Evolutionary conservation across 345 rosid species (phyloP).

Genomic region (Populus nigra): DNA sequence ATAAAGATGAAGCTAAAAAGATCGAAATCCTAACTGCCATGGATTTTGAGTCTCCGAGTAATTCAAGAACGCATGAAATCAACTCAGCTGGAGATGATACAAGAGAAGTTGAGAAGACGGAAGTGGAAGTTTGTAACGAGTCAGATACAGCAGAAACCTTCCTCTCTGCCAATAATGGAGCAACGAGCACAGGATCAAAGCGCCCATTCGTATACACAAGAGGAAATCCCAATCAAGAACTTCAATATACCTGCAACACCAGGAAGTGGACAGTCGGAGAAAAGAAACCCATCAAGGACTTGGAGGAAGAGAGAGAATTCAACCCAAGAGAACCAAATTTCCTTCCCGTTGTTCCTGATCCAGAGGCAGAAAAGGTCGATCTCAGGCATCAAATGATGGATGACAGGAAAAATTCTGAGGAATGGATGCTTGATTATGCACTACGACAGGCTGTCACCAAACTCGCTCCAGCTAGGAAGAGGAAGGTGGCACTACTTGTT

Average conservation of each 20-base stretch:
- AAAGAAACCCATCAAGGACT: conserved; percentile 32
- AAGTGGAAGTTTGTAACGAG: conserved; percentile 22
- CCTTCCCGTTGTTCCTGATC: conserved; percentile 53
- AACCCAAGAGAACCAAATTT: conserved; percentile 83
- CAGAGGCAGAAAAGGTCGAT: conserved; percentile 41
- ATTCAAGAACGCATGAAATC: conserved; percentile 5
- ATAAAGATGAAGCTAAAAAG: conserved; percentile 20
- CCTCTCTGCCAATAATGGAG: conserved; percentile 8
- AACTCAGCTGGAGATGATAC: conserved; percentile 14
- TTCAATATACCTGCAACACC: conserved; percentile 14
- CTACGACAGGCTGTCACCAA: conserved; percentile 32
- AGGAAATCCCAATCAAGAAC: conserved; percentile 34
- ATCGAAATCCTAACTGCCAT: conserved; percentile 8
- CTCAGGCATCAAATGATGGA: conserved; percentile 31
- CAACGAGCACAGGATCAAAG: conserved; percentile 1
- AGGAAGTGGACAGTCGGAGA: conserved; percentile 41
- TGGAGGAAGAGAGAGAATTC: conserved; percentile 42
- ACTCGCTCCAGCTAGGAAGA: conserved; percentile 32
- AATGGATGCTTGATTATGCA: conserved; percentile 38
- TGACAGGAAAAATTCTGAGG: conserved; percentile 29
- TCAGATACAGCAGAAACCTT: conserved; percentile 20
- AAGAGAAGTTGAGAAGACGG: conserved; percentile 28
- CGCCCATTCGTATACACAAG: conserved; percentile 16
- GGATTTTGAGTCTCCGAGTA: conserved; percentile 24
- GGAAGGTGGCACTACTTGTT: conserved; percentile 30